These are phyloP conservation scores for Mortierella sp. DNA, from an alignment of 371 early-diverging fungal species.

Conservation along the genomic window DNA sequence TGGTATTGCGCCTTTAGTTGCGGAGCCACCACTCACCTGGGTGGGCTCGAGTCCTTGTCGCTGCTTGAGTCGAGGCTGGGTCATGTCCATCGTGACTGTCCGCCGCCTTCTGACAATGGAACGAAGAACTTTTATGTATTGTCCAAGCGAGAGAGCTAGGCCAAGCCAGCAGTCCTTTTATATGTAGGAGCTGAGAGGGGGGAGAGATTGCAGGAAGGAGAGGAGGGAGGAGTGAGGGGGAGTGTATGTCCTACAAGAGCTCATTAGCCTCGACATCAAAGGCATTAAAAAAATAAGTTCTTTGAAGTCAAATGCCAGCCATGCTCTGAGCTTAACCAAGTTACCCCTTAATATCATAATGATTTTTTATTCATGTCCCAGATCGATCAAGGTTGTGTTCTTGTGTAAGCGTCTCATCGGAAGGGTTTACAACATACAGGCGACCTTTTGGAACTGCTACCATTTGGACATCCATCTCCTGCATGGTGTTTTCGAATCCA, in stretches of 20 bases:
- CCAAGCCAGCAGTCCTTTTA: conserved; percentile 5
- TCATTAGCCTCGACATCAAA: conserved; percentile 9
- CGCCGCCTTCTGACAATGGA: background rate
- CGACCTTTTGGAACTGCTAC: conserved; percentile 48
- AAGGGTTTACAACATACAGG: conserved; percentile 52
- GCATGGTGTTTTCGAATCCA: conserved; percentile 51
- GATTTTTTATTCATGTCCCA: background rate
- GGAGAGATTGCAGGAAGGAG: background rate
- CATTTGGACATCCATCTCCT: conserved; percentile 54
- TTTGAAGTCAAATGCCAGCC: no score
- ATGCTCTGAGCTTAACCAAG: background rate
- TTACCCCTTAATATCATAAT: background rate
- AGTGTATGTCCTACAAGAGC: conserved; percentile 9
- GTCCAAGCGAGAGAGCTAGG: background rate
- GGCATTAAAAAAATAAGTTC: background rate
- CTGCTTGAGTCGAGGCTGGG: conserved; percentile 39
- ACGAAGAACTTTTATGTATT: background rate
- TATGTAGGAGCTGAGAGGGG: background rate
- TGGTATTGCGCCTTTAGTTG: background rate
- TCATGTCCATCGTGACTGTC: conserved; percentile 50
- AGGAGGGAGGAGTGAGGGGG: conserved; percentile 4
- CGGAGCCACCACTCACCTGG: conserved; percentile 33
- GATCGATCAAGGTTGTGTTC: background rate
- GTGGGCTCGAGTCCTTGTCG: conserved; percentile 53
- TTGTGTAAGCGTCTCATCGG: conserved; percentile 25